These are phyloP conservation scores for Candida sanyaensis DNA, from an alignment of 1,139 yeast genomes.

Conservation along the genomic window DNA sequence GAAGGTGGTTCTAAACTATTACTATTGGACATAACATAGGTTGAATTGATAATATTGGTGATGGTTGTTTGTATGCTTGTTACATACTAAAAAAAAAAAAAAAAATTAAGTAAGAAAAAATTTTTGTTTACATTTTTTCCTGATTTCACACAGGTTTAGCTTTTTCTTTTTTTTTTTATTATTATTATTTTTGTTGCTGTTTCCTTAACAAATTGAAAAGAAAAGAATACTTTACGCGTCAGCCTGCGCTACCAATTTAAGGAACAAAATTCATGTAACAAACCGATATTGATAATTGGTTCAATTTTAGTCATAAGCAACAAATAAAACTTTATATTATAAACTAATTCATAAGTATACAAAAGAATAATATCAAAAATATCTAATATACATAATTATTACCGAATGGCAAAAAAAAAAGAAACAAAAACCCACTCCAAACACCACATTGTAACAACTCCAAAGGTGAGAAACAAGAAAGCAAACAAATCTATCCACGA, in stretches of 20 bases:
- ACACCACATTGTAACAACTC: too few relatives aligned
- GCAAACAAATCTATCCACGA: background rate
- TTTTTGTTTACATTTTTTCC: constrained; percentile 3
- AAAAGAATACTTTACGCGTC: background rate
- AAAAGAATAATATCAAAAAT: background rate
- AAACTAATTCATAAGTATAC: background rate
- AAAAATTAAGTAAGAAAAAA: background rate
- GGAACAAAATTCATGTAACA: too few relatives aligned
- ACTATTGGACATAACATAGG: constrained; percentile 6
- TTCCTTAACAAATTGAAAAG: background rate
- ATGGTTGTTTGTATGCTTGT: background rate
- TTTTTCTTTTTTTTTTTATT: too few relatives aligned
- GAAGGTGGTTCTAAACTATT: constrained; percentile 5
- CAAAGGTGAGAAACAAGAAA: background rate
- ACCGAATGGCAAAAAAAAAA: background rate
- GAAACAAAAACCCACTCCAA: too few relatives aligned
- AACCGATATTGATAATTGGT: too few relatives aligned
- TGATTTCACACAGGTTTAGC: background rate
- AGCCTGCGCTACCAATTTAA: background rate
- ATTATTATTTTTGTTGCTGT: background rate
- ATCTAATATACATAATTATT: constrained; percentile 3
- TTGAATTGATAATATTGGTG: background rate
- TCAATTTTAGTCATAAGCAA: background rate
- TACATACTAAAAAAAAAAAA: background rate
- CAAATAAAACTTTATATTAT: background rate